Base-by-base conservation (phyloP, 1,284 basidiomycete genomes). In the Agaricales sp. region DNA sequence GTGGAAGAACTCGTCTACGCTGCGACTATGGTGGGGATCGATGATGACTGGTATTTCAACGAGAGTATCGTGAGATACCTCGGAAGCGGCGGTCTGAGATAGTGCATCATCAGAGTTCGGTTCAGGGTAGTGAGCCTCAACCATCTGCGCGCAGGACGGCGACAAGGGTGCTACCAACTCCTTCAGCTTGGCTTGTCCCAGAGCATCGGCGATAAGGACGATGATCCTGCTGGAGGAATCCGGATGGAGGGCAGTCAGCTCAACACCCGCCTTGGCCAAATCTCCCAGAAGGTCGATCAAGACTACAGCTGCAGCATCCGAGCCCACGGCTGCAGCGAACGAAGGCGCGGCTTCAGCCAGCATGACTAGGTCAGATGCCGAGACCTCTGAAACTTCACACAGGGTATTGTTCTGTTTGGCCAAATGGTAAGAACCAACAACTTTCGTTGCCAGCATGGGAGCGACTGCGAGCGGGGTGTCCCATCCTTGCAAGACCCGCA, bases 1-100 rank as follows among this genome's bases (percentile, higher is more conserved):
- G n/a, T 56, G 58, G 56, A 59, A 67, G 61, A 67, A 69, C 39
- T 73, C 71, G 50, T 73, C 68, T 3, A 76, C 63, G 37, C 59
- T 63, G 37, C 67, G 65, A 51, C 66, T 68, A 51, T 64, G 63
- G 16, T 58, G 54, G 11, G 57, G 49, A 50, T 66, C 64, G 45
- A 70, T 55, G 1, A 47, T 47, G 45, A 52, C 52, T 4, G 25
- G 46, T 16, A 18, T 21, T 12, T 49, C 47, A 45, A 49, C 51
- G 38, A 18, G 38, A 24, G n/a, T 54, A n/a, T 35, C 30, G 11
- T 35, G 30, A n/a, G 30, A 11, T n/a, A 8, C 30, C 30, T 35
- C 30, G 11, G 30, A 35, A 11, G 30, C 30, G 30, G 30, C 30
- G 11, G 30, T 35, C n/a, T 35, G 30, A n/a, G 30, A 35, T 8